Evolutionary conservation across 2,329 filamentous ascomycete species (phyloP).

Genomic region (Thermoascus crustaceus): DNA sequence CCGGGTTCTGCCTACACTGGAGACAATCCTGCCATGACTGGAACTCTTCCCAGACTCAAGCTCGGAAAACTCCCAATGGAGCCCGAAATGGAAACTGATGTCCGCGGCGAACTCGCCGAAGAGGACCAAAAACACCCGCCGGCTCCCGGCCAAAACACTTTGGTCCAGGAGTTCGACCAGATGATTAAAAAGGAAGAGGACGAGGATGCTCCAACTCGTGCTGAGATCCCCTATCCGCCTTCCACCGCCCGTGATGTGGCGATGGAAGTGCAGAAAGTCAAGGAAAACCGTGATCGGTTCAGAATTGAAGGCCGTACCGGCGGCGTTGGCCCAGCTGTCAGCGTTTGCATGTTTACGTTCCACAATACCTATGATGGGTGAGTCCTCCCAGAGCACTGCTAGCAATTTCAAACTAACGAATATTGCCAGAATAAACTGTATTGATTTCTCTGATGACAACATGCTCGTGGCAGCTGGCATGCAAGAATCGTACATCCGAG

Average conservation of each 20-base stretch:
- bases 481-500: conserved; percentile 86
- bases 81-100: conserved; percentile 68
- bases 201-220: conserved; percentile 68
- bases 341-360: conserved; percentile 95
- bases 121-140: conserved; percentile 74
- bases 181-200: conserved; percentile 85
- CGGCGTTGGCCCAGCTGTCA: conserved; percentile 73
- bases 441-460: conserved; percentile 91
- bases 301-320: conserved; percentile 77
- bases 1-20: conserved; percentile 55
- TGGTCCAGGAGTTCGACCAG: conserved; percentile 81
- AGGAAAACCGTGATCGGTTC: conserved; percentile 87
- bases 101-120: conserved; percentile 78
- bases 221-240: conserved; percentile 76
- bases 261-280: conserved; percentile 88
- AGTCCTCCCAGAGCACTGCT: conserved; percentile 21
- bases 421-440: conserved; percentile 63
- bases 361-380: conserved; percentile 91
- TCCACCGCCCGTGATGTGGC: conserved; percentile 83
- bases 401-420: conserved; percentile 14
- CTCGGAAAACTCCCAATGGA: conserved; percentile 82
- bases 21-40: conserved; percentile 48
- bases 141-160: conserved; percentile 57
- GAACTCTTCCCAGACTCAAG: conserved; percentile 55
- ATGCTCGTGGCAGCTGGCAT: conserved; percentile 81